Base-by-base conservation (phyloP, 2,329 filamentous ascomycete genomes). In the Sclerotinia nivalis region DNA sequence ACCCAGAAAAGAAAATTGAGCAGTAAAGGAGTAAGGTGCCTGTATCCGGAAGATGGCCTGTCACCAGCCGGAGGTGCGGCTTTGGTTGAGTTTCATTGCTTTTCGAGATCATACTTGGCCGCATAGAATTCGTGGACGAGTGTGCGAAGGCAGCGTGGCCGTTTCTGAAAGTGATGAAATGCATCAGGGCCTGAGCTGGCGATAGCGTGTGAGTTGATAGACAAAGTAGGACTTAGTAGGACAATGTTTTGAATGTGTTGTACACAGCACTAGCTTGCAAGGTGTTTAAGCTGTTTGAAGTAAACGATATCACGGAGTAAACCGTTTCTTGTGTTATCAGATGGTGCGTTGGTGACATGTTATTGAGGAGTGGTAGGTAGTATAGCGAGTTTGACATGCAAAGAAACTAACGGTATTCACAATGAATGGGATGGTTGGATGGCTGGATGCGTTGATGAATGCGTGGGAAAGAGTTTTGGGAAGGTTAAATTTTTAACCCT, bases 221-320 rank as follows among this genome's bases (percentile, higher is more conserved):
- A 62, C 59, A 59, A 67, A 68, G 70, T 70, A 67, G 65, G 69
- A 67, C 72, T 69, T 70, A 72, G 73, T 74, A 73, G 72, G 67
- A 72, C 67, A 47, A 45, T 72, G 72, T 74, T 74, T 75, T 72
- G 71, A 56, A 70, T 74, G 72, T 62, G 72, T 68, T 74, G 73
- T 70, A 69, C 67, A 69, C 50, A 69, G 31, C 37, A 37, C 31
- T 47, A 40, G 59, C n/a, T 52, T 64, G 70, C 25, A 65, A 40
- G 56, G 67, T 52, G 50, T 65, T 15, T 55, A 69, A 69, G 59
- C 50, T 55, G 67, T 71, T 65, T 60, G 70, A 69, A 37, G 71
- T 65, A 43, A 52, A 65, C 65, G 67, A 52, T 47, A 55, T 47
- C 58, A 69, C 66, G 45, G 61, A 62, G 66, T 9, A 50, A 40